Conservation (phyloP, 768 basidiomycete species). For the Mycena vitilis region DNA sequence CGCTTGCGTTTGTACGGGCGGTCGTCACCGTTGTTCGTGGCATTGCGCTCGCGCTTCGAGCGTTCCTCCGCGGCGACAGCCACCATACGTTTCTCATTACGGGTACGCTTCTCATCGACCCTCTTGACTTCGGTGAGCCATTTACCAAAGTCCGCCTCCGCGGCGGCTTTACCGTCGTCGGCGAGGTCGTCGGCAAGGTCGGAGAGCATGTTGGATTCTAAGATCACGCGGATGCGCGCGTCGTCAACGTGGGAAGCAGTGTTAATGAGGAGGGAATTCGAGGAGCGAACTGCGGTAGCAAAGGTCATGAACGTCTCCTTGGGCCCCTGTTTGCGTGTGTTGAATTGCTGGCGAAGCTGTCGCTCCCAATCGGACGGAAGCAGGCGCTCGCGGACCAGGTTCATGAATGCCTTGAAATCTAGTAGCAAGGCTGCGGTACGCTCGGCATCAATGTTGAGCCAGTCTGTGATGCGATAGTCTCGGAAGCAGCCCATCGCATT, state of each 20-base stretch:
- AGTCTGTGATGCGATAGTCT: slow-evolving; percentile 4
- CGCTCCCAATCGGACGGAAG: background rate
- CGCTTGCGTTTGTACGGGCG: background rate
- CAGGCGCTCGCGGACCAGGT: background rate
- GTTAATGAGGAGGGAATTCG: background rate
- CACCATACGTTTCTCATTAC: background rate
- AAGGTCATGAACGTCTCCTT: background rate
- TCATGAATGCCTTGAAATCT: background rate
- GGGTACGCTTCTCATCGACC: background rate
- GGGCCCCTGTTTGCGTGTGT: background rate
- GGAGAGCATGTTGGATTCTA: slow-evolving; percentile 1
- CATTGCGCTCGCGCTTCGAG: background rate
- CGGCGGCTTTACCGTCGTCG: background rate
- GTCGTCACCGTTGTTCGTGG: background rate
- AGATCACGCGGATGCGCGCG: background rate
- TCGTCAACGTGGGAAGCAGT: slow-evolving; percentile 3
- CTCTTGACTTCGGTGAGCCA: background rate
- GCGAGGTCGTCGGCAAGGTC: background rate
- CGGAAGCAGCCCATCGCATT: slow-evolving; percentile 8
- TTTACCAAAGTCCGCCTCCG: background rate
- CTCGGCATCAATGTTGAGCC: background rate
- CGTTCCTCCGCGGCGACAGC: background rate
- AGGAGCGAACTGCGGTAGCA: background rate
- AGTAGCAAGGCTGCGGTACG: background rate
- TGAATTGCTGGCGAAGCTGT: background rate